Evolutionary conservation across 1,139 yeast genomes (phyloP).

Genomic region (Schwanniomyces etchellsii): DNA sequence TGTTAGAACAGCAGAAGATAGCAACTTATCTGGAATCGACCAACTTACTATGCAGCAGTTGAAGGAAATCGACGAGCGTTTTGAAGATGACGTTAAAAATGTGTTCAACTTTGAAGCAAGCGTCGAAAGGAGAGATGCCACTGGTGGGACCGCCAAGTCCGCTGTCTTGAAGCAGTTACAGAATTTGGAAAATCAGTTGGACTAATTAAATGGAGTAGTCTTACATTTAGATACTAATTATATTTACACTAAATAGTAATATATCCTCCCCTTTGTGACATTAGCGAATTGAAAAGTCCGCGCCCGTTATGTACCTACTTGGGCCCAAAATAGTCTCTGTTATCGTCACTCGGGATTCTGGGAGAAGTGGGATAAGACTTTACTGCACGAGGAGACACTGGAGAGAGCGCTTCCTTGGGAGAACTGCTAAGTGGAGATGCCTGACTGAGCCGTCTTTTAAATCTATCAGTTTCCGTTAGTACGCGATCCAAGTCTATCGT

Average conservation of each 20-base stretch:
- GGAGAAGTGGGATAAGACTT: no score
- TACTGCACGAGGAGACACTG: no score
- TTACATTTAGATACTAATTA: no score
- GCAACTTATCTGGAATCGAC: conserved; percentile 73
- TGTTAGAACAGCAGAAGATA: conserved; percentile 83
- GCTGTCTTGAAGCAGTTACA: conserved; percentile 79
- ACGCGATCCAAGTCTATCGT: neutral
- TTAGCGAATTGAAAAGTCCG: no score
- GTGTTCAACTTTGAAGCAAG: conserved; percentile 88
- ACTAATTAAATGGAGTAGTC: no score
- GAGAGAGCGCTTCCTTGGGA: no score
- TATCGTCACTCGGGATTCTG: no score
- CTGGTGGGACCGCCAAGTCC: conserved; percentile 91
- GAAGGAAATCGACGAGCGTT: conserved; percentile 71
- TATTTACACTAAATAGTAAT: no score
- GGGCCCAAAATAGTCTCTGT: no score
- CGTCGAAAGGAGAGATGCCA: conserved; percentile 94
- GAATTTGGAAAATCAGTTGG: conserved; percentile 33
- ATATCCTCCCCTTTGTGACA: no score
- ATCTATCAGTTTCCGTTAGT: neutral
- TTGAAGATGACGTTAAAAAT: conserved; percentile 71
- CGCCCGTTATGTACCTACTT: no score
- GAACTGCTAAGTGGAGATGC: no score
- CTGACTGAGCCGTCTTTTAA: neutral
- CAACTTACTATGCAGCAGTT: conserved; percentile 72